phyloP scores from a whole-genome alignment of 164 flowering plant genomes.

The Liquidambar formosana region DNA sequence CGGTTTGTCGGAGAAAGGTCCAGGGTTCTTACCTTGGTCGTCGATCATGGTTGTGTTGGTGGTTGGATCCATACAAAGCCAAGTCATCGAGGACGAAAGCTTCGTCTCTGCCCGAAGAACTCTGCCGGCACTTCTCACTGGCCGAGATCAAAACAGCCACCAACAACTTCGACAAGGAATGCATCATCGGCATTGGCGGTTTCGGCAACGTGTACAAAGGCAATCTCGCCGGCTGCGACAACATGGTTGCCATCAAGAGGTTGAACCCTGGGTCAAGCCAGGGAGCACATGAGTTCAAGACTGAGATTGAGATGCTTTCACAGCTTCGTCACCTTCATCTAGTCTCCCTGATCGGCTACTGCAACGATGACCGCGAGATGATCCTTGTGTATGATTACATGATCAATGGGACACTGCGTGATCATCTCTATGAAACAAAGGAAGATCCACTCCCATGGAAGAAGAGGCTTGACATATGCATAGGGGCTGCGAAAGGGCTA shows the following conservation, averaged over 20 bases:
- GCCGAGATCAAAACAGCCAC: conserved; percentile 31
- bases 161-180: conserved; percentile 18
- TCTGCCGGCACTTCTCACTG: conserved; percentile 24
- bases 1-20: background rate
- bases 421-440: conserved; percentile 26
- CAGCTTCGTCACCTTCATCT: conserved; percentile 32
- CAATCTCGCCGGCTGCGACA: conserved; percentile 17
- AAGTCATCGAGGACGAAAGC: background rate
- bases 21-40: background rate
- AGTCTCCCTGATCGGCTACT: conserved; percentile 38
- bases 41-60: conserved; percentile 1
- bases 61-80: conserved; percentile 2
- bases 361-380: conserved; percentile 31
- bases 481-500: conserved; percentile 40
- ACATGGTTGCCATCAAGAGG: conserved; percentile 35
- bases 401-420: conserved; percentile 30
- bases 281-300: conserved; percentile 28
- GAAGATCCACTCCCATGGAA: conserved; percentile 34
- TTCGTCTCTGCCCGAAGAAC: conserved; percentile 16
- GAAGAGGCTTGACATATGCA: conserved; percentile 34
- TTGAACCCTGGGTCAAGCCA: conserved; percentile 20
- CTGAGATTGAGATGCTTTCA: conserved; percentile 34
- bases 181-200: conserved; percentile 30
- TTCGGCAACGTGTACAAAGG: conserved; percentile 36
- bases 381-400: conserved; percentile 40